phyloP scores from a whole-genome alignment of 371 early-diverging fungal species.

The Circinella umbellata region DNA sequence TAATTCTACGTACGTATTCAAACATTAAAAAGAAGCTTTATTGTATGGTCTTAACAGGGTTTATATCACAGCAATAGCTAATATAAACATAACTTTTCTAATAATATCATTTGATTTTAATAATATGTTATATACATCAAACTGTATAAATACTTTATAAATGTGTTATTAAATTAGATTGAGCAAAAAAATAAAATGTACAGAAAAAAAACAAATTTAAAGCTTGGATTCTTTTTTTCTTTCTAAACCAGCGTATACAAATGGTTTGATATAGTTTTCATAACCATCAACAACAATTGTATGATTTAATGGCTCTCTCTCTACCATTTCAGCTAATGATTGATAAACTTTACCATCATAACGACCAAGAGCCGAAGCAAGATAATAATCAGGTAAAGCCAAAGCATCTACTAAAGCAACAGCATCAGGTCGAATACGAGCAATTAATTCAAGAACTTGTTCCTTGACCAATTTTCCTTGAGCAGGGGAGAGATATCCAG shows the following conservation, averaged over 20 bases:
- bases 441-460: conserved; percentile 54
- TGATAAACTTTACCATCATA: conserved; percentile 82
- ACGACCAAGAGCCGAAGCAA: conserved; percentile 81
- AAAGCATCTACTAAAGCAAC: conserved; percentile 80
- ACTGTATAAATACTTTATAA: no score
- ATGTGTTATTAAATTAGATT: no score
- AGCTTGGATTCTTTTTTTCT: conserved; percentile 5
- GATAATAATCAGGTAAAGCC: conserved; percentile 74
- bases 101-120: no score
- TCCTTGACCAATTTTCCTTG: conserved; percentile 58
- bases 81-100: no score
- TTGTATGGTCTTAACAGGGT: no score
- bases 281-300: conserved; percentile 62
- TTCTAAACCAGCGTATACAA: conserved; percentile 33
- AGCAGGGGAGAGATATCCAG: conserved; percentile 52
- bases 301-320: conserved; percentile 71
- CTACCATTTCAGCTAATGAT: conserved; percentile 69
- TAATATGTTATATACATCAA: no score
- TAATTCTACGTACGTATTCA: no score
- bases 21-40: no score
- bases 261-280: conserved; percentile 60
- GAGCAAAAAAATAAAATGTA: no score
- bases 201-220: not conserved
- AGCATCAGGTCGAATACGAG: conserved; percentile 70
- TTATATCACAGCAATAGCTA: no score